Evolutionary conservation across 2,329 filamentous ascomycete species (phyloP), one percentile per base, ranked within the genome.

Genomic region (Rutstroemia sydowiana): DNA sequence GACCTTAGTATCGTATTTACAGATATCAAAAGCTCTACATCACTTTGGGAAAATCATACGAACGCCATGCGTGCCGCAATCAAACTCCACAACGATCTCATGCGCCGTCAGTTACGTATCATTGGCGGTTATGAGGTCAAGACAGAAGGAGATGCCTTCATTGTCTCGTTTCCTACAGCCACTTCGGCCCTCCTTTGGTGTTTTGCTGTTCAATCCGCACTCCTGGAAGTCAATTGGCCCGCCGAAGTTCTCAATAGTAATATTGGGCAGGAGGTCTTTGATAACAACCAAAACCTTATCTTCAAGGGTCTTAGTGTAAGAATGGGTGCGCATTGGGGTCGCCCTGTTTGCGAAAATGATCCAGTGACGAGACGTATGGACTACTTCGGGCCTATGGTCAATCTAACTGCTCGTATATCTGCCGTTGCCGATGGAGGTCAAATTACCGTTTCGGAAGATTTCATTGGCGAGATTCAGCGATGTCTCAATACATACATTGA

Each of bases 301-400:
- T 97, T 96, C 75, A 87, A 88, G 57, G 93, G 93, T 55, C 73
- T 98, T 48, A 96, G 91, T 10, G 93, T 98, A 39, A 82, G 93
- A 54, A 98, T 98, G 93, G 93, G 93, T 62, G 89, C 95, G 55
- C 93, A 98, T 68, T 98, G 87, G 80, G 93, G 93, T 59, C 84
- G 87, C 54, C 93, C 92, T 5, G 90, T 98, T 62, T 95, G 90
- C 66, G 93, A 98, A 69, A 87, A 86, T 45, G 93, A 98, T 69
- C 93, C 93, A 0, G 91, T 98, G 45, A 98, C 93, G 1, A 86
- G 91, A 53, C 89, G 93, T 57, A 98, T 98, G 93, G 93, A 98
- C 64, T 98, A 98, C 71, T 98, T 97, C 66, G 93, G 93, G 0
- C 93, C 93, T 13, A 98, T 98, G 90, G 93, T 98, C 64, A 98